Conservation (phyloP, 108 stramenopile genomes). For the Aurantiochytrium sp. region DNA sequence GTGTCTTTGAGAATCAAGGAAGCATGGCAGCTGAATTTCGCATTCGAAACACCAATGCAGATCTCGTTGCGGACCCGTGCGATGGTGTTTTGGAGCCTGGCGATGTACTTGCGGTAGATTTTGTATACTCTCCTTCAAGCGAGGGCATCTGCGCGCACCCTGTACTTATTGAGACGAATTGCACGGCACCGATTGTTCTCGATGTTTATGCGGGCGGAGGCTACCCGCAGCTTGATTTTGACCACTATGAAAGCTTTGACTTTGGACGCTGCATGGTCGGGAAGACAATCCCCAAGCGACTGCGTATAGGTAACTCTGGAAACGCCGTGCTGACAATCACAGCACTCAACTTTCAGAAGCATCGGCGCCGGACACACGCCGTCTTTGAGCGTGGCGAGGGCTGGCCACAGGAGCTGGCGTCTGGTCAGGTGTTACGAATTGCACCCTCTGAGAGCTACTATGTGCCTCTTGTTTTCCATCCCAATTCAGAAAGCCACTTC, state of each 20-base stretch:
- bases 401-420: background rate
- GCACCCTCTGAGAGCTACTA: background rate
- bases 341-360: background rate
- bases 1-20: background rate
- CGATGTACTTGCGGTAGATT: background rate
- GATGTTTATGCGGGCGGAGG: background rate
- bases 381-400: background rate
- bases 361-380: background rate
- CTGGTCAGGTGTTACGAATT: background rate
- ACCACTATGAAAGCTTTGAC: background rate
- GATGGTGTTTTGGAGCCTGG: background rate
- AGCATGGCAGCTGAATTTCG: background rate
- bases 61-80: background rate
- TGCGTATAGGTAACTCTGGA: background rate
- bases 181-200: background rate
- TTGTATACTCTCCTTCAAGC: background rate
- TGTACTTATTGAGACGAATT: background rate
- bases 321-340: background rate
- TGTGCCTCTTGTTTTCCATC: background rate
- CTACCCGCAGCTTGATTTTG: background rate
- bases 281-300: background rate
- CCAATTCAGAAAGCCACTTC: background rate
- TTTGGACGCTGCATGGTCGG: conserved; percentile 18
- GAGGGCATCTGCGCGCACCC: background rate
- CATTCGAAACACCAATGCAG: background rate